phyloP scores from a whole-genome alignment of 352 stramenopile species.

The Thalassiosira gravida region DNA sequence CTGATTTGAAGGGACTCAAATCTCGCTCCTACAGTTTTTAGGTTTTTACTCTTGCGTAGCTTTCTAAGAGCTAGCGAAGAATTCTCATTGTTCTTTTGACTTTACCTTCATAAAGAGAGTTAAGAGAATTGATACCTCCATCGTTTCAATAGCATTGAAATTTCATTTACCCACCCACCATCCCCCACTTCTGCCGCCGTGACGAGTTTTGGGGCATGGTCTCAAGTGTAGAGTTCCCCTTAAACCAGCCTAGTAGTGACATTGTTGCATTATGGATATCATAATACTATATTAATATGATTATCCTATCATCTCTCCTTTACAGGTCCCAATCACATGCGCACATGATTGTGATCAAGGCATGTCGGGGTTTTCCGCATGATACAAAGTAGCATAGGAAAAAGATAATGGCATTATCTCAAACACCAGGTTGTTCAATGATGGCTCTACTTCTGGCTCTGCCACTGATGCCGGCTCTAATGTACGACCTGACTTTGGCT shows the following conservation, averaged over 20 bases:
- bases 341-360: background rate
- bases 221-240: background rate
- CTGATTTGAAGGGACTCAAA: background rate
- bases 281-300: background rate
- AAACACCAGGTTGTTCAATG: too few relatives aligned
- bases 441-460: too few relatives aligned
- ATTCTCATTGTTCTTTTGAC: background rate
- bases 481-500: too few relatives aligned
- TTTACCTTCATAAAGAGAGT: background rate
- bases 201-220: constrained; percentile 8
- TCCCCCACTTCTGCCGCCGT: constrained; percentile 4
- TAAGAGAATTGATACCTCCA: background rate
- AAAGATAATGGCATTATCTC: too few relatives aligned
- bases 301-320: background rate
- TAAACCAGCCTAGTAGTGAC: constrained; percentile 12
- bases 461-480: too few relatives aligned
- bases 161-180: constrained; percentile 7
- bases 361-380: background rate
- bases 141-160: background rate
- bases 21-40: background rate
- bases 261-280: background rate
- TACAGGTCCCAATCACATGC: background rate
- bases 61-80: background rate
- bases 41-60: background rate
- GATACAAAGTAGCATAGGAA: background rate